These are phyloP conservation scores for Serendipita vermifera DNA, from an alignment of 768 basidiomycete genomes.

Conservation along the genomic window DNA sequence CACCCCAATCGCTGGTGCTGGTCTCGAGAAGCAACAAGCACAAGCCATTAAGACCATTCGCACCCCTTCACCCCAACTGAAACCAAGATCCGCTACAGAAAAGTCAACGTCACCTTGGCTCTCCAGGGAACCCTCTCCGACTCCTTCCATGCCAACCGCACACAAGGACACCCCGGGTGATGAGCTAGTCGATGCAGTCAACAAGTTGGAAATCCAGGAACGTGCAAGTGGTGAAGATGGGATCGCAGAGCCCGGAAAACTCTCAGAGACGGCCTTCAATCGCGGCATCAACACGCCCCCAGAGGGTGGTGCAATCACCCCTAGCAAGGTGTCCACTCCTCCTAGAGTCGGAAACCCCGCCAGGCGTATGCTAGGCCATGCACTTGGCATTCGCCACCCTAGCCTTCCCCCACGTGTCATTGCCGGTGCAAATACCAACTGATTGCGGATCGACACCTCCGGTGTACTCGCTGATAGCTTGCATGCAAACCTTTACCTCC, in stretches of 20 bases:
- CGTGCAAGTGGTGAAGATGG: not conserved
- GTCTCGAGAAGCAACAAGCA: not conserved
- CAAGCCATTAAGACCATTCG: not conserved
- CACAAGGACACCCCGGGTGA: not conserved
- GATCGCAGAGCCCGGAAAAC: not conserved
- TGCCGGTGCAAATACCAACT: slow-evolving; percentile 19
- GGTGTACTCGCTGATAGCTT: too few relatives aligned
- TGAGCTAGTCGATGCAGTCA: slow-evolving; percentile 3
- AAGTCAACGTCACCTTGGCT: not conserved
- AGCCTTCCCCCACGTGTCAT: slow-evolving; percentile 49
- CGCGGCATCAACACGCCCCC: slow-evolving; percentile 9
- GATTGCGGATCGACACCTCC: too few relatives aligned
- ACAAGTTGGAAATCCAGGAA: not conserved
- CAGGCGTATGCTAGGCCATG: slow-evolving; percentile 78
- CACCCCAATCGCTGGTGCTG: not conserved
- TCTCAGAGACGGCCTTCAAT: not conserved
- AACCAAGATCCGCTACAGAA: not conserved
- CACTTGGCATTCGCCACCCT: slow-evolving; percentile 73
- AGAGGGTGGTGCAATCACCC: not conserved
- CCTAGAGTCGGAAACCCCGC: slow-evolving; percentile 81
- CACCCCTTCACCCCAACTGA: not conserved
- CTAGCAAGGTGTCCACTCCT: slow-evolving; percentile 25
- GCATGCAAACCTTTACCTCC: too few relatives aligned
- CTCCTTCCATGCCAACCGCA: not conserved
- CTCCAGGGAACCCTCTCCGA: slow-evolving; percentile 4